A percentile compares a stretch with the other conserved stretches of the same genome.
Evolutionary conservation across 2,329 filamentous ascomycete genomes (phyloP).

Genomic region (Diplodia mutila): DNA sequence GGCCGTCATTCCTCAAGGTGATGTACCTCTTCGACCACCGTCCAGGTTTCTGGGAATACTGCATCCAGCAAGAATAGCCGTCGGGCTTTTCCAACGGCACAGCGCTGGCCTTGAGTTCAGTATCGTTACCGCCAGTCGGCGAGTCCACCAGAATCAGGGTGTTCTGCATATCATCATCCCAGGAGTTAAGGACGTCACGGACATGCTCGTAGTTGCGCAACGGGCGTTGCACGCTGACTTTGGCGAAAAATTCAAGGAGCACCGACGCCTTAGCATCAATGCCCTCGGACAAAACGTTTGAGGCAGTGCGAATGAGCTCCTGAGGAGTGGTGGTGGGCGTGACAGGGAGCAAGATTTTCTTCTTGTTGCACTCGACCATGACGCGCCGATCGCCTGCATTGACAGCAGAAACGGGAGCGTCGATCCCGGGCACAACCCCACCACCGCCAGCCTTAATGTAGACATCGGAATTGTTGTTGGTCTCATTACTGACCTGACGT

Average conservation of each 20-base stretch:
- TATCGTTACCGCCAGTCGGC: constrained; percentile 56
- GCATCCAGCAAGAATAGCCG: constrained; percentile 71
- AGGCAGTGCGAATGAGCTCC: constrained; percentile 72
- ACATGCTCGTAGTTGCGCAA: constrained; percentile 85
- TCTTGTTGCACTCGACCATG: constrained; percentile 71
- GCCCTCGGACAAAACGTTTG: constrained; percentile 63
- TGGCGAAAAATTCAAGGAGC: constrained; percentile 75
- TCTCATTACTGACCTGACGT: constrained; percentile 34
- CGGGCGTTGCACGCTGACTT: constrained; percentile 78
- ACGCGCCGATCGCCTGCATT: constrained; percentile 79
- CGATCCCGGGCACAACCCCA: constrained; percentile 60
- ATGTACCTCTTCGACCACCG: constrained; percentile 90
- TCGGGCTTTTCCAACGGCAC: constrained; percentile 67
- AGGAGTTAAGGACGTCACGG: constrained; percentile 88
- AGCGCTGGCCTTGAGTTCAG: constrained; percentile 64
- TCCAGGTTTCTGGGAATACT: constrained; percentile 78
- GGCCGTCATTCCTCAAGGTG: constrained; percentile 72
- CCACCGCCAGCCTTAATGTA: constrained; percentile 50
- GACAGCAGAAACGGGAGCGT: constrained; percentile 79
- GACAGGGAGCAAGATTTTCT: constrained; percentile 71
- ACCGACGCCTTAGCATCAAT: constrained; percentile 70
- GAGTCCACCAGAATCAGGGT: constrained; percentile 68
- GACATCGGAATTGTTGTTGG: constrained; percentile 27
- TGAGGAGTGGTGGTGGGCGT: constrained; percentile 72
- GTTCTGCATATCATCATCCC: constrained; percentile 82